These are phyloP conservation scores for Metarhizium guizhouense DNA, from an alignment of 2,329 filamentous ascomycete genomes.

Conservation along the genomic window DNA sequence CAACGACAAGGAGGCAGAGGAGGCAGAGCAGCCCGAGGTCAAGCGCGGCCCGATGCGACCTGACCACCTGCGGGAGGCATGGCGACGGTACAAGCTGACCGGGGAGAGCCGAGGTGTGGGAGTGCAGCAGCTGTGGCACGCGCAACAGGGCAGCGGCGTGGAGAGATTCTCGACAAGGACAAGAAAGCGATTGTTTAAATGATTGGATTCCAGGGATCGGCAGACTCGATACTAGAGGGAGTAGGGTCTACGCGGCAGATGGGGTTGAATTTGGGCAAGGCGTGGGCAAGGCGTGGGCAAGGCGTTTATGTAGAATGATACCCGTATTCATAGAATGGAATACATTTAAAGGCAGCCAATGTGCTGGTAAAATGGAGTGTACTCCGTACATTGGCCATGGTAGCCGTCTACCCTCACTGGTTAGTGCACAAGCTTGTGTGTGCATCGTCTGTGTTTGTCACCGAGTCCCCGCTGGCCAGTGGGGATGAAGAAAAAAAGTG, in stretches of 20 bases:
- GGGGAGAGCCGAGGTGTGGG: slow-evolving; percentile 56
- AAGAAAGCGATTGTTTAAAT: slow-evolving; percentile 45
- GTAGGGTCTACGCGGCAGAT: no score
- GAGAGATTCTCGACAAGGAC: slow-evolving; percentile 50
- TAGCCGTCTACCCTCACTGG: no score
- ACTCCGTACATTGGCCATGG: no score
- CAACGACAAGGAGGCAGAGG: slow-evolving; percentile 17
- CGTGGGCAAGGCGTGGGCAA: not conserved
- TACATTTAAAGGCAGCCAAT: not conserved
- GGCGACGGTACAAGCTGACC: slow-evolving; percentile 56
- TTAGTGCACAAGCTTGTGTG: no score
- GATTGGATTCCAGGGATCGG: slow-evolving; percentile 9
- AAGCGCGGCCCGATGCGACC: slow-evolving; percentile 55
- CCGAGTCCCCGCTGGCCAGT: not conserved
- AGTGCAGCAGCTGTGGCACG: slow-evolving; percentile 51
- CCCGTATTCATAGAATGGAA: not conserved
- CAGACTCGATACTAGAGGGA: no score
- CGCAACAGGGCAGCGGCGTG: slow-evolving; percentile 49
- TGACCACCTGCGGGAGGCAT: slow-evolving; percentile 66
- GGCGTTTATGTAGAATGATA: slow-evolving; percentile 1
- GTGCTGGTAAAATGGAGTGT: not conserved
- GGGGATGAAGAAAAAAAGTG: not conserved
- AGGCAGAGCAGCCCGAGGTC: slow-evolving; percentile 14
- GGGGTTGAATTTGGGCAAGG: not conserved
- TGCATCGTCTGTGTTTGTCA: not conserved